phyloP scores from a whole-genome alignment of 2,329 filamentous ascomycete species.

The Monosporascus sp. region DNA sequence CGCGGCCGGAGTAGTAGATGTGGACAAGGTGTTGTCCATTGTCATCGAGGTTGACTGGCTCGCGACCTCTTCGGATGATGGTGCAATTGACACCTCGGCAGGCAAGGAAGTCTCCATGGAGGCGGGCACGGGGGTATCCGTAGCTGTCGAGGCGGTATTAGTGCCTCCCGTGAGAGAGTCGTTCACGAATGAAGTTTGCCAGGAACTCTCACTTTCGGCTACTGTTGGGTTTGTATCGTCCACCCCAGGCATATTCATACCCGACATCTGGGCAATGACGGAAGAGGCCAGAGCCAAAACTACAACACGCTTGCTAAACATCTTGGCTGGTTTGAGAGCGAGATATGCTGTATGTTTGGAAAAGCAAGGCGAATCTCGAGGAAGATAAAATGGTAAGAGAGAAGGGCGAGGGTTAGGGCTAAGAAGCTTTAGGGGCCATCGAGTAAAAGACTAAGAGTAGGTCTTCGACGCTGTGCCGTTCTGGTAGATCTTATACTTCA shows the following conservation, averaged over 20 bases:
- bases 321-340: slow-evolving; percentile 8
- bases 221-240: neutral
- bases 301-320: slow-evolving; percentile 17
- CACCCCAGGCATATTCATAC: neutral
- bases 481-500: neutral
- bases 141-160: slow-evolving; percentile 1
- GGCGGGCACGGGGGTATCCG: slow-evolving; percentile 1
- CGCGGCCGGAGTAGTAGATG: slow-evolving; percentile 5
- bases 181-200: neutral
- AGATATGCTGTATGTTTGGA: neutral
- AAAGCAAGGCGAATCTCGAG: neutral
- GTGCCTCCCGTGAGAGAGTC: slow-evolving; percentile 4
- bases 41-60: slow-evolving; percentile 6
- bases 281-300: slow-evolving; percentile 16
- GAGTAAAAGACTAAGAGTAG: neutral
- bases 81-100: neutral
- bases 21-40: slow-evolving; percentile 5
- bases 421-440: neutral
- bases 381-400: neutral
- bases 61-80: slow-evolving; percentile 1
- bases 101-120: slow-evolving; percentile 1
- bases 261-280: slow-evolving; percentile 17
- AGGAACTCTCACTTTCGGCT: slow-evolving; percentile 2
- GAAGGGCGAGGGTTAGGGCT: neutral
- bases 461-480: neutral